Percentiles rank a stretch among this genome's conserved stretches.
Conservation (phyloP, 257 asterid species). For the Paulownia fortunei region DNA sequence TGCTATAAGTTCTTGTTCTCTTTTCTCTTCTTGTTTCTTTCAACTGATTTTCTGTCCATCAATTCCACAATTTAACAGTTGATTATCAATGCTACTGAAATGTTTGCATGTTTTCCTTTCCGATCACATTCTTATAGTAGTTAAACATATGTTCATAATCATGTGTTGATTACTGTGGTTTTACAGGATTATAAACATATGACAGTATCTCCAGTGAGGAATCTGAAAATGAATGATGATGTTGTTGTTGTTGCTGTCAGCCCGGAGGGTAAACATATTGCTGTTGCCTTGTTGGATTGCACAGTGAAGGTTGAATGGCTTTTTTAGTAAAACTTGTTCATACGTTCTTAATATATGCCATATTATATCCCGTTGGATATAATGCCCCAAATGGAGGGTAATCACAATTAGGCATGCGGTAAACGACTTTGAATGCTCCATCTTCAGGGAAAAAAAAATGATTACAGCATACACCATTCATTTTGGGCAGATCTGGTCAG, state of each 20-base stretch:
- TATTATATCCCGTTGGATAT: neutral
- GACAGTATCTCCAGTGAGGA: slow-evolving; percentile 68
- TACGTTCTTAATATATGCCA: too few relatives aligned
- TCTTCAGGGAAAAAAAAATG: neutral
- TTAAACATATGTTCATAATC: neutral
- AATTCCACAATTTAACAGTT: neutral
- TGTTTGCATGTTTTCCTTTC: neutral
- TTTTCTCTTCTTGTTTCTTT: slow-evolving; percentile 13
- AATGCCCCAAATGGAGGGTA: neutral
- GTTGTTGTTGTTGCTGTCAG: slow-evolving; percentile 82
- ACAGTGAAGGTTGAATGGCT: slow-evolving; percentile 70
- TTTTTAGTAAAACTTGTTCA: neutral
- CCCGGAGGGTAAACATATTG: slow-evolving; percentile 85
- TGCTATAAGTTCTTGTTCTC: slow-evolving; percentile 6
- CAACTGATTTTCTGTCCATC: neutral
- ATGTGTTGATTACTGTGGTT: slow-evolving; percentile 19
- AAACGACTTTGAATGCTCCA: neutral
- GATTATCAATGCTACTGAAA: neutral
- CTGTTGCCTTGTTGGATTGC: slow-evolving; percentile 80
- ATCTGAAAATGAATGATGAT: slow-evolving; percentile 83
- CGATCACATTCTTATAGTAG: neutral
- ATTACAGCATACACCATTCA: neutral
- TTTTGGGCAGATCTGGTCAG: neutral
- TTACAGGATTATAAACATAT: slow-evolving; percentile 66
- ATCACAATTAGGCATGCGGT: neutral